These are phyloP conservation scores for Fusarium guadeloupense DNA, from an alignment of 2,329 filamentous ascomycete species.

Conservation along the genomic window DNA sequence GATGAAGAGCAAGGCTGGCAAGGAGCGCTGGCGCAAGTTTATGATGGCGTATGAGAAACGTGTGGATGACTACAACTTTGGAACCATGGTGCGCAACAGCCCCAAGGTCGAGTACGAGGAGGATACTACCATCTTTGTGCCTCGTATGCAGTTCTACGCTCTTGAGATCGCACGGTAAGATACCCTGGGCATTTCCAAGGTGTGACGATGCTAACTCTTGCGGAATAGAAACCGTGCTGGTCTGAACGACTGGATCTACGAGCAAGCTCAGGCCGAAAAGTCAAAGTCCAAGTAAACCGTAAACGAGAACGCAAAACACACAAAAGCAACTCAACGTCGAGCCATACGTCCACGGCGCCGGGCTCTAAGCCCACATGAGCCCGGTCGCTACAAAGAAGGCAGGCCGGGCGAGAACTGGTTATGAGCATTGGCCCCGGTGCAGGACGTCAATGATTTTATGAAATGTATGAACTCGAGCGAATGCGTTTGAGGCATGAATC, in stretches of 20 bases:
- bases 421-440: neutral
- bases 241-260: conserved; percentile 97
- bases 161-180: conserved; percentile 58
- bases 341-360: conserved; percentile 10
- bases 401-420: neutral
- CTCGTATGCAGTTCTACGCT: conserved; percentile 67
- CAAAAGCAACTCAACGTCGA: conserved; percentile 12
- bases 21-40: conserved; percentile 94
- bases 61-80: conserved; percentile 98
- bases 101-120: conserved; percentile 86
- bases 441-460: conserved; percentile 8
- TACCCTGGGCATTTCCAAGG: fast-evolving
- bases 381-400: neutral
- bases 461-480: neutral
- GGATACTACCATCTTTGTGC: conserved; percentile 86
- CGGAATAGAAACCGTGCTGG: conserved; percentile 80
- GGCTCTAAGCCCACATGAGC: conserved; percentile 9
- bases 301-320: neutral
- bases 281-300: conserved; percentile 38
- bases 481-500: neutral
- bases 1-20: conserved; percentile 97
- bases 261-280: conserved; percentile 75
- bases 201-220: conserved; percentile 44
- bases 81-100: conserved; percentile 85
- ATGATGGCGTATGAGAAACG: conserved; percentile 94